Conservation (phyloP, 441 rosid genomes). For the Bocquillonia castaneifolia region DNA sequence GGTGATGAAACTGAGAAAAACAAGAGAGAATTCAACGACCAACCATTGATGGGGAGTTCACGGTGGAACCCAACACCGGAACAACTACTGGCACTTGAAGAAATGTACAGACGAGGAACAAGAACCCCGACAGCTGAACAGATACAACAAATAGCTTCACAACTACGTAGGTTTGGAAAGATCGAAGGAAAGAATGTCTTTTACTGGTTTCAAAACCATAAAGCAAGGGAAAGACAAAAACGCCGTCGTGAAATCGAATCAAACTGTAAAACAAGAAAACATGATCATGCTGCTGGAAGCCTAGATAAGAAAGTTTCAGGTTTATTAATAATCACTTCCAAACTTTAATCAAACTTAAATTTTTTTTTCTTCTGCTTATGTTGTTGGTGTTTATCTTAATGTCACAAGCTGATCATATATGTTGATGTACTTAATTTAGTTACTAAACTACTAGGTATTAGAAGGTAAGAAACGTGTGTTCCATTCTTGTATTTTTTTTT, state of each 20-base stretch:
- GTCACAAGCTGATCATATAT: too few species aligned
- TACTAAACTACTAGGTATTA: too few species aligned
- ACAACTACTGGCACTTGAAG: conserved; percentile 76
- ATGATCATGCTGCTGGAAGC: conserved; percentile 8
- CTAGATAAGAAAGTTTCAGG: conserved; percentile 33
- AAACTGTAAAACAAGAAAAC: conserved; percentile 18
- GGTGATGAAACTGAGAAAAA: conserved; percentile 12
- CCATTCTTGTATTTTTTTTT: too few species aligned
- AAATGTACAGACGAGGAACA: conserved; percentile 65
- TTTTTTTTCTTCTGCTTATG: too few species aligned
- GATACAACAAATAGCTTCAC: conserved; percentile 73
- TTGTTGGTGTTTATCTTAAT: too few species aligned
- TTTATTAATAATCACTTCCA: background rate
- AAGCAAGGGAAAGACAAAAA: conserved; percentile 61
- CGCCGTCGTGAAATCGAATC: conserved; percentile 37
- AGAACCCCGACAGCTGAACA: conserved; percentile 80
- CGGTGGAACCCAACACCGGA: conserved; percentile 90
- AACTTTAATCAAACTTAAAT: too few species aligned
- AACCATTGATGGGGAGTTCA: conserved; percentile 28
- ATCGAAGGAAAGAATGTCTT: conserved; percentile 72
- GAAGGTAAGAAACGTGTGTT: too few species aligned
- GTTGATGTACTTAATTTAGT: background rate
- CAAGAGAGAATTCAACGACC: conserved; percentile 22
- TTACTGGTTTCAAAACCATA: conserved; percentile 82
- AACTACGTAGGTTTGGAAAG: conserved; percentile 61